Percentiles rank a stretch among this genome's conserved stretches.
Conservation (phyloP, 2,329 filamentous ascomycete genomes). For the Pyrenophora tritici-repentis region DNA sequence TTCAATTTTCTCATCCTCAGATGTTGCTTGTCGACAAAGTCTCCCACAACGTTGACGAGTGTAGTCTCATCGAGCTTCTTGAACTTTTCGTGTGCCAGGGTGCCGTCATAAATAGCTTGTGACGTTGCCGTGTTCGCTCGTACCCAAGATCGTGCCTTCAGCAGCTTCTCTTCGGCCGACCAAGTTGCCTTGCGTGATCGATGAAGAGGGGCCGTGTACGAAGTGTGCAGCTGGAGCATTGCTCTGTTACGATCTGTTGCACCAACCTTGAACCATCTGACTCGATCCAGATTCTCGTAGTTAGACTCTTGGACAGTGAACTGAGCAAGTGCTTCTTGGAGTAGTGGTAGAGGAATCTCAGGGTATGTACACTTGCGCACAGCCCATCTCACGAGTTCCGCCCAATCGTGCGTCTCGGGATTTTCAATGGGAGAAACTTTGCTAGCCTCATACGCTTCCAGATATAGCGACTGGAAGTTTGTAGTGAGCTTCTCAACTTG, state of each 20-base stretch:
- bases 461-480: slow-evolving; percentile 68
- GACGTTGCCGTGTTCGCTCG: slow-evolving; percentile 53
- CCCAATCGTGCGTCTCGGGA: slow-evolving; percentile 70
- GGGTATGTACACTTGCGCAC: slow-evolving; percentile 51
- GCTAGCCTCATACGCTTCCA: slow-evolving; percentile 67
- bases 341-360: slow-evolving; percentile 31
- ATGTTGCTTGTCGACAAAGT: slow-evolving; percentile 58
- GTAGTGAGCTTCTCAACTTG: slow-evolving; percentile 63
- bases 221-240: slow-evolving; percentile 30
- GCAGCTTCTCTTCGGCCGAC: slow-evolving; percentile 13
- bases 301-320: slow-evolving; percentile 37
- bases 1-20: slow-evolving; percentile 67
- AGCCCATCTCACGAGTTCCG: slow-evolving; percentile 68
- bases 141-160: slow-evolving; percentile 52
- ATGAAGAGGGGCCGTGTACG: slow-evolving; percentile 35
- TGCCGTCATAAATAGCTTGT: slow-evolving; percentile 46
- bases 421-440: slow-evolving; percentile 66
- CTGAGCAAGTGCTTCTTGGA: slow-evolving; percentile 24
- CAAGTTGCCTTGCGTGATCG: not conserved
- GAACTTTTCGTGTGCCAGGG: slow-evolving; percentile 50
- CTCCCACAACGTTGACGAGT: slow-evolving; percentile 57
- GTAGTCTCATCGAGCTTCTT: slow-evolving; percentile 36
- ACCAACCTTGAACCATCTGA: slow-evolving; percentile 33
- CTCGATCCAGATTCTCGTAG: slow-evolving; percentile 31
- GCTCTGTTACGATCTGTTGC: slow-evolving; percentile 31